phyloP scores from a whole-genome alignment of 768 basidiomycete genomes.

The Russula vinacea region DNA sequence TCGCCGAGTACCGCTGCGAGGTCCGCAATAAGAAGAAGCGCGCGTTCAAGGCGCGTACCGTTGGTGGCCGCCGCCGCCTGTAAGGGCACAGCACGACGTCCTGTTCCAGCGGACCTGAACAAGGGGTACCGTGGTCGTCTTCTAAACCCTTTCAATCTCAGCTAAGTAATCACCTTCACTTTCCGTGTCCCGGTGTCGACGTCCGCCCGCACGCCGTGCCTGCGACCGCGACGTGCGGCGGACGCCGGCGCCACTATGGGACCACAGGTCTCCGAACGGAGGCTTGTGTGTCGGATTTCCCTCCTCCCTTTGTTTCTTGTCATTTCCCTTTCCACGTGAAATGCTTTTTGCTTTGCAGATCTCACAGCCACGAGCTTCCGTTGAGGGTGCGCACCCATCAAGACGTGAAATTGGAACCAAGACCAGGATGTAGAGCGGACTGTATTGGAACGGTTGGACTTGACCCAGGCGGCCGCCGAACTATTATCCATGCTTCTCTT shows the following conservation, averaged over 20 bases:
- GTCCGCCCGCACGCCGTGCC: conserved; percentile 15
- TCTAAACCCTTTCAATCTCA: neutral
- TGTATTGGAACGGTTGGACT: neutral
- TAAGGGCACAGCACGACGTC: neutral
- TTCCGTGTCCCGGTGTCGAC: conserved; percentile 17
- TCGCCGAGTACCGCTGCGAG: neutral
- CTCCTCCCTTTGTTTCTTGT: neutral
- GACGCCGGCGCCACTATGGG: conserved; percentile 13
- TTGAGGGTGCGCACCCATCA: conserved; percentile 14
- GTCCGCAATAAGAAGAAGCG: conserved; percentile 15
- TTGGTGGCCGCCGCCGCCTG: conserved; percentile 4
- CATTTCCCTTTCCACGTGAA: conserved; percentile 12
- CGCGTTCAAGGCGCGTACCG: neutral
- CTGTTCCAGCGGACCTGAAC: neutral
- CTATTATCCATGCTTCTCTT: no score
- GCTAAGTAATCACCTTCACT: conserved; percentile 19
- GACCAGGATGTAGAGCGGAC: neutral
- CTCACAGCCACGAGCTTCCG: neutral
- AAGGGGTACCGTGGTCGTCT: neutral
- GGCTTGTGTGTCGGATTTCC: conserved; percentile 17
- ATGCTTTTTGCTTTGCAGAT: conserved; percentile 17
- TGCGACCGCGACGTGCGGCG: conserved; percentile 24
- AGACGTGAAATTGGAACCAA: neutral
- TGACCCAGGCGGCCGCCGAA: no score
- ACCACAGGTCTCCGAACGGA: conserved; percentile 10